Conservation (phyloP, 2,329 filamentous ascomycete genomes). For the Fonsecaea pedrosoi region DNA sequence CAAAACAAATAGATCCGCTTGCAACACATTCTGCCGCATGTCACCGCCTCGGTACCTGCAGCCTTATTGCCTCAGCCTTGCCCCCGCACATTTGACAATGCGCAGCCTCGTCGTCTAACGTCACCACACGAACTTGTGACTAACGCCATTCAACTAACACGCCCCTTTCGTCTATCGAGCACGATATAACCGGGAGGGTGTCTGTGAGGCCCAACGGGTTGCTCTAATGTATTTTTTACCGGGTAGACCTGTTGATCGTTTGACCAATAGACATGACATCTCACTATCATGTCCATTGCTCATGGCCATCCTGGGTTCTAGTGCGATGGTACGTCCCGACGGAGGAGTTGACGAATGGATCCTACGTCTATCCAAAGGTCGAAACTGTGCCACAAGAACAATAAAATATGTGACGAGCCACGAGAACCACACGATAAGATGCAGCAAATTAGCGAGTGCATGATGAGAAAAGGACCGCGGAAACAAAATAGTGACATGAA, state of each 20-base stretch:
- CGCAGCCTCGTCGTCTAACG: not conserved
- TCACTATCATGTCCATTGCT: not conserved
- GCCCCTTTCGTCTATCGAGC: not conserved
- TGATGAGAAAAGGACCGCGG: not conserved
- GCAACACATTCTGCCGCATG: constrained; percentile 15
- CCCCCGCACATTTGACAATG: not conserved
- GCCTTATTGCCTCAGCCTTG: constrained; percentile 15
- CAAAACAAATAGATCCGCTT: constrained; percentile 12
- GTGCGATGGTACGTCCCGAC: not conserved
- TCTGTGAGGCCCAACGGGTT: not conserved
- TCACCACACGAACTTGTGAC: not conserved
- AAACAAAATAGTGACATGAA: not conserved
- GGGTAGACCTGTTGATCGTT: too few relatives aligned
- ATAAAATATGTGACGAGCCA: not conserved
- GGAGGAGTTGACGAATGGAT: not conserved
- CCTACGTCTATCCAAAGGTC: not conserved
- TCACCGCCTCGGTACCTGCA: constrained; percentile 22
- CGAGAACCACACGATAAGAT: not conserved
- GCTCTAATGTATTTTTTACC: too few relatives aligned
- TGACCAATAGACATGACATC: too few relatives aligned
- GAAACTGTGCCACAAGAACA: not conserved
- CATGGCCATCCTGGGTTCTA: not conserved
- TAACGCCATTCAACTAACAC: not conserved
- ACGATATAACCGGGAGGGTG: not conserved
- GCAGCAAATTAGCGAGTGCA: not conserved